Conservation (phyloP, 1,139 yeast species). For the Protomyces gravidus region DNA sequence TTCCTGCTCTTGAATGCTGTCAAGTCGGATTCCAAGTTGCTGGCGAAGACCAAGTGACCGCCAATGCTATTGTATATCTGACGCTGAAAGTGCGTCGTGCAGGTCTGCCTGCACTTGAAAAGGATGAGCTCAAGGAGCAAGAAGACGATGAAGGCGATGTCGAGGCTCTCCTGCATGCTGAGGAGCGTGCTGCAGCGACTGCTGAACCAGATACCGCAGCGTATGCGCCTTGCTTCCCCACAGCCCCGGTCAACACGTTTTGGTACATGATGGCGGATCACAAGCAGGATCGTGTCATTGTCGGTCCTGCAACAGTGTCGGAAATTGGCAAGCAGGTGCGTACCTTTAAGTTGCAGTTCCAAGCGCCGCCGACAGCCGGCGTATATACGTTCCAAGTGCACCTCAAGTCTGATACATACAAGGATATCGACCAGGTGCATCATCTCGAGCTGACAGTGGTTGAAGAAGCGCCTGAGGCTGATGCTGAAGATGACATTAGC, state of each 20-base stretch:
- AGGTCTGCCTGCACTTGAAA: constrained; percentile 24
- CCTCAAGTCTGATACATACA: constrained; percentile 30
- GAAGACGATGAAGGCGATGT: constrained; percentile 22
- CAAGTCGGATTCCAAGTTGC: constrained; percentile 78
- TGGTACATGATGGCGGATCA: constrained; percentile 31
- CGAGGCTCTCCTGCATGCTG: constrained; percentile 14
- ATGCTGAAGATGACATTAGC: constrained; percentile 20
- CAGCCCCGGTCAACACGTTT: constrained; percentile 23
- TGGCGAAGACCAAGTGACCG: constrained; percentile 75
- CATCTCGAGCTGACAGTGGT: constrained; percentile 27
- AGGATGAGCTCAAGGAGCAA: constrained; percentile 1
- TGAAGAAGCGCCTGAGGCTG: constrained; percentile 2
- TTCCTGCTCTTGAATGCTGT: constrained; percentile 67
- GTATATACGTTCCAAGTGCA: constrained; percentile 28
- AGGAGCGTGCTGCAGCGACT: constrained; percentile 20
- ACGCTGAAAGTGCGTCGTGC: constrained; percentile 69
- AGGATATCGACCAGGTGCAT: constrained; percentile 28
- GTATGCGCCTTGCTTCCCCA: constrained; percentile 28
- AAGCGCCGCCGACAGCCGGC: constrained; percentile 31
- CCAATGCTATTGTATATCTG: constrained; percentile 68
- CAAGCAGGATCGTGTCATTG: constrained; percentile 31
- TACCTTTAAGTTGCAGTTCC: constrained; percentile 30
- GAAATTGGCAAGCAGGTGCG: constrained; percentile 25
- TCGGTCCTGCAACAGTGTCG: constrained; percentile 29
- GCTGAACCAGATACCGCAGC: constrained; percentile 21